Percentiles rank a stretch among this genome's conserved stretches.
Evolutionary conservation across 2,329 filamentous ascomycete genomes (phyloP).

Genomic region (Exophiala viscosa): DNA sequence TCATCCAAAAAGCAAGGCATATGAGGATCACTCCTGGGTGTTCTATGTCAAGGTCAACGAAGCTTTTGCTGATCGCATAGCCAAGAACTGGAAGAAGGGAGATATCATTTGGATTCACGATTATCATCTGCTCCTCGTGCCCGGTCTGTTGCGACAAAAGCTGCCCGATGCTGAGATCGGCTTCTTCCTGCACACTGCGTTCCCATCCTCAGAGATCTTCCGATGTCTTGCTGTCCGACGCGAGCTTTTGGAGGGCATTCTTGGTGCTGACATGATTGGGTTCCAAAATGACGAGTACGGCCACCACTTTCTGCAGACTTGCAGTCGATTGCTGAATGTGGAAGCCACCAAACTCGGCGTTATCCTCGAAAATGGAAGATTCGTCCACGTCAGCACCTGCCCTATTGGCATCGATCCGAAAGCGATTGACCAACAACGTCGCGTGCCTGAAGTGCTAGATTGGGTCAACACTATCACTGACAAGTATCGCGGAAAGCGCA

Average conservation of each 20-base stretch:
- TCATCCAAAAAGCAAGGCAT: conserved; percentile 96
- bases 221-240: conserved; percentile 83
- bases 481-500: conserved; percentile 78
- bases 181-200: conserved; percentile 92
- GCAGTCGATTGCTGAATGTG: conserved; percentile 83
- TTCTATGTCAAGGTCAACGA: conserved; percentile 92
- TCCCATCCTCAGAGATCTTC: conserved; percentile 95
- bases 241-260: conserved; percentile 83
- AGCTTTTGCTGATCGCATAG: conserved; percentile 84
- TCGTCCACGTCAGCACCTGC: conserved; percentile 79
- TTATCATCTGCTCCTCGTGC: conserved; percentile 87
- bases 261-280: conserved; percentile 85
- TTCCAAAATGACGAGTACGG: conserved; percentile 94
- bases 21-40: conserved; percentile 93
- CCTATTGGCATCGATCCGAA: conserved; percentile 89
- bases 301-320: conserved; percentile 91
- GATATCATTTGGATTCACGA: conserved; percentile 95
- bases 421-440: conserved; percentile 66
- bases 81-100: conserved; percentile 87
- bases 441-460: conserved; percentile 66
- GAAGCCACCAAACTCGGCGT: conserved; percentile 86
- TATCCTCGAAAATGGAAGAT: conserved; percentile 78
- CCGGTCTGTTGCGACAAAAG: conserved; percentile 83
- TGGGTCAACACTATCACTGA: conserved; percentile 80
- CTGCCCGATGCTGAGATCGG: conserved; percentile 87